Conservation (phyloP, 345 rosid genomes). For the Turritis glabra region DNA sequence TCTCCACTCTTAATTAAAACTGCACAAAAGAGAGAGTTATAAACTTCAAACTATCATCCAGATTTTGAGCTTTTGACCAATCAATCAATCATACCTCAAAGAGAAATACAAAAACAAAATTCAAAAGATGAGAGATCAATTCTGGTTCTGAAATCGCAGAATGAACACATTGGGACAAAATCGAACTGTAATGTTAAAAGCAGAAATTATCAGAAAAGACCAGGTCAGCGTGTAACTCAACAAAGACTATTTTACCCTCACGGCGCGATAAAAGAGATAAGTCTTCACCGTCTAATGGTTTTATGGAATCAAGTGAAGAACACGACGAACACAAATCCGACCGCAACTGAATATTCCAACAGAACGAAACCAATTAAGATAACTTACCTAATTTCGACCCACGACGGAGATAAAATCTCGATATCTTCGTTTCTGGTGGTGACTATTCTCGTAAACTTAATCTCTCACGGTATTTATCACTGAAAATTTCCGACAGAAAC, state of each 20-base stretch:
- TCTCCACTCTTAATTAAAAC: background rate
- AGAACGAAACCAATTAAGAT: too few species aligned
- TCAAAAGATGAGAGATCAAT: background rate
- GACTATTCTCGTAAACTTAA: background rate
- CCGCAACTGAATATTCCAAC: too few species aligned
- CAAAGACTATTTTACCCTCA: constrained; percentile 2
- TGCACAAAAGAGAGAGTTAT: background rate
- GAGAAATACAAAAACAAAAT: background rate
- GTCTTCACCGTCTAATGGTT: too few species aligned
- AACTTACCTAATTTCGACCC: too few species aligned
- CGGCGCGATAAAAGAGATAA: constrained; percentile 1
- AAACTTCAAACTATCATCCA: background rate
- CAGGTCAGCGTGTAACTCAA: background rate
- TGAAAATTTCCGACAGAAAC: constrained; percentile 1
- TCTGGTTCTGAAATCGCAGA: background rate
- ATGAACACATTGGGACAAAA: constrained; percentile 8
- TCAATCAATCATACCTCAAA: constrained; percentile 3
- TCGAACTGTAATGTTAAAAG: background rate
- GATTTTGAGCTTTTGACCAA: constrained; percentile 23
- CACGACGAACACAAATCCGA: too few species aligned
- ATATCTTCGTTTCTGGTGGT: too few species aligned
- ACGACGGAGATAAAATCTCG: too few species aligned
- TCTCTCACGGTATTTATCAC: constrained; percentile 12
- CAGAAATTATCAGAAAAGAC: background rate
- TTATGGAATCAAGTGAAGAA: too few species aligned